A percentile compares a stretch with the other conserved stretches of the same genome.
These are phyloP conservation scores for Suillus sp. DNA, from an alignment of 768 basidiomycete genomes.

Conservation along the genomic window DNA sequence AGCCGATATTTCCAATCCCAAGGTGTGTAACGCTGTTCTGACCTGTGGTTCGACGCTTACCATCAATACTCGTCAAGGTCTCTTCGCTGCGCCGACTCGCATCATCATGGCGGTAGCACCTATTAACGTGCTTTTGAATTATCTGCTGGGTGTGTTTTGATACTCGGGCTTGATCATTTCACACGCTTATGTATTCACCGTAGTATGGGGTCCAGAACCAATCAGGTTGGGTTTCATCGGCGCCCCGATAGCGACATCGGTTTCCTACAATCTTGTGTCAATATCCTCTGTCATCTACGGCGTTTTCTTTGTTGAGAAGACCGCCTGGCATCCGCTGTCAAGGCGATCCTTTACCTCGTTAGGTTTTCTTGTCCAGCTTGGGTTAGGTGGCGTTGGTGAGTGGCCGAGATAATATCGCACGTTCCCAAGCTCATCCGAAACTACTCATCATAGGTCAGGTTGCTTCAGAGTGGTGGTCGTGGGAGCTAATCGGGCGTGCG, in stretches of 20 bases:
- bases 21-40: constrained; percentile 40
- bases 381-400: constrained; percentile 76
- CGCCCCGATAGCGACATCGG: constrained; percentile 85
- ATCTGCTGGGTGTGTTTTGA: constrained; percentile 59
- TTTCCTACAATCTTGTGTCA: constrained; percentile 83
- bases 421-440: neutral
- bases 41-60: neutral
- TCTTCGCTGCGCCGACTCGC: constrained; percentile 81
- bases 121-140: constrained; percentile 80
- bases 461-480: constrained; percentile 95
- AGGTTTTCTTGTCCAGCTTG: constrained; percentile 70
- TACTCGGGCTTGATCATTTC: neutral
- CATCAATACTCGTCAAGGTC: constrained; percentile 40
- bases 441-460: constrained; percentile 56
- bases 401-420: constrained; percentile 4
- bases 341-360: constrained; percentile 63
- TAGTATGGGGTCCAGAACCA: constrained; percentile 81
- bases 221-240: constrained; percentile 88
- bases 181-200: neutral
- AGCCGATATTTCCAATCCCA: constrained; percentile 67
- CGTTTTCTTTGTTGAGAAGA: constrained; percentile 59
- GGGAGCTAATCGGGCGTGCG: constrained; percentile 75
- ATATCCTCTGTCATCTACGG: constrained; percentile 64
- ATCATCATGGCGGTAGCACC: constrained; percentile 81
- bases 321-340: constrained; percentile 84